Evolutionary conservation across 257 asterid species (phyloP).

Genomic region (Eucommia ulmoides): DNA sequence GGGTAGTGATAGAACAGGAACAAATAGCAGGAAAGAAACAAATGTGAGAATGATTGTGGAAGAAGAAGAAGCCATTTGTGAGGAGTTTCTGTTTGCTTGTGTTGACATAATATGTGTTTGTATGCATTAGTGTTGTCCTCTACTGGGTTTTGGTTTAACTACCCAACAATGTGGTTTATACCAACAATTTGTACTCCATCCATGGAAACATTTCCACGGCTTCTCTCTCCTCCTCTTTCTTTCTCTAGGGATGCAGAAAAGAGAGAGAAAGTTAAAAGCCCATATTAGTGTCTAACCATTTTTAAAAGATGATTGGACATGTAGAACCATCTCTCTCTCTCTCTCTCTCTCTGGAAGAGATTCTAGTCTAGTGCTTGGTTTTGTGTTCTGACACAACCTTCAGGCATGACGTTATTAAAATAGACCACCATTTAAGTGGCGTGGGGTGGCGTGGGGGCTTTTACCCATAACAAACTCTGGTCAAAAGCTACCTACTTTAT

Average conservation of each 20-base stretch:
- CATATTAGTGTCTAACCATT: constrained; percentile 24
- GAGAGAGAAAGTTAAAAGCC: constrained; percentile 32
- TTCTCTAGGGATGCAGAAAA: constrained; percentile 19
- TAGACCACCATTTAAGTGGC: constrained; percentile 6
- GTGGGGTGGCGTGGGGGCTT: constrained; percentile 10
- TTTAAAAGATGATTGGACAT: constrained; percentile 22
- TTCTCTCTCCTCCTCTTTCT: too few relatives aligned
- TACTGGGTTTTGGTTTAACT: constrained; percentile 13
- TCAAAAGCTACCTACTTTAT: too few relatives aligned
- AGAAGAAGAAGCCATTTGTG: constrained; percentile 26
- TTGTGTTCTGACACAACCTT: constrained; percentile 37
- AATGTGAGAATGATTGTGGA: constrained; percentile 36
- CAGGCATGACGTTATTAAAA: constrained; percentile 34
- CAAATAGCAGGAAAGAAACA: constrained; percentile 37
- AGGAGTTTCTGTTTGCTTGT: constrained; percentile 23
- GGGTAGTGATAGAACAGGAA: constrained; percentile 6
- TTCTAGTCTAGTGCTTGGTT: constrained; percentile 27
- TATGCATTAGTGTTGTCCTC: constrained; percentile 41
- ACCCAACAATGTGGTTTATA: constrained; percentile 25
- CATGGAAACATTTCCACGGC: constrained; percentile 26
- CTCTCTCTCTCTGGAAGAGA: constrained; percentile 14
- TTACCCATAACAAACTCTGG: constrained; percentile 11
- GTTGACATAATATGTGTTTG: constrained; percentile 37
- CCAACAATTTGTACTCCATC: constrained; percentile 56
- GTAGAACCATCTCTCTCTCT: constrained; percentile 22